These are phyloP conservation scores for Picea mariana DNA, from an alignment of 83 land plant genomes.

Conservation along the genomic window DNA sequence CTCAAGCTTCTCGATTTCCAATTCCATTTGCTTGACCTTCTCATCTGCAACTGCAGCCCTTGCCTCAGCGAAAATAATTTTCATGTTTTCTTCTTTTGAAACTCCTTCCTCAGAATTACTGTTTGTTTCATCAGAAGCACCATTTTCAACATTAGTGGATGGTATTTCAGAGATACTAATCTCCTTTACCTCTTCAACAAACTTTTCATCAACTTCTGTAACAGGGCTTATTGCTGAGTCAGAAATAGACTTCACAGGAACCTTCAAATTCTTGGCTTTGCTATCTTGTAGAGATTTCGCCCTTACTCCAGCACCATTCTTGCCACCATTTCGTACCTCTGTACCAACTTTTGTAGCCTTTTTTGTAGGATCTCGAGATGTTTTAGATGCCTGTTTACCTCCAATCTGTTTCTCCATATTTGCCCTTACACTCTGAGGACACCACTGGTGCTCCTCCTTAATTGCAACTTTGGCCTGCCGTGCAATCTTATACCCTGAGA, in stretches of 20 bases:
- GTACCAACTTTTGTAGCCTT: conserved; percentile 16
- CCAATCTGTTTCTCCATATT: conserved; percentile 13
- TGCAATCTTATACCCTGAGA: conserved; percentile 11
- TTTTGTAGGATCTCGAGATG: conserved; percentile 19
- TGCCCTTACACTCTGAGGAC: conserved; percentile 4
- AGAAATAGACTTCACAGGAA: conserved; percentile 30
- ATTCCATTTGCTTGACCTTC: conserved; percentile 57
- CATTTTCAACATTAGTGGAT: background rate
- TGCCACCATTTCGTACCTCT: conserved; percentile 11
- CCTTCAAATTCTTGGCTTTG: conserved; percentile 25
- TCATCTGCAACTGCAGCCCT: conserved; percentile 35
- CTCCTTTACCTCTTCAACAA: conserved; percentile 47
- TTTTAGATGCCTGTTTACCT: conserved; percentile 14
- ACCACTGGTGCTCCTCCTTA: background rate
- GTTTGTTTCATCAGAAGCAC: conserved; percentile 3
- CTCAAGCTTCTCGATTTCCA: conserved; percentile 60
- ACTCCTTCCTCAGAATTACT: conserved; percentile 13
- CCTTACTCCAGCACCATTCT: conserved; percentile 17
- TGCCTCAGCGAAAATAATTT: conserved; percentile 26
- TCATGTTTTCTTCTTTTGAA: conserved; percentile 29
- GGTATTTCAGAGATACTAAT: conserved; percentile 24
- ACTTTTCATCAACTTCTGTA: conserved; percentile 27
- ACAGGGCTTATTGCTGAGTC: conserved; percentile 29
- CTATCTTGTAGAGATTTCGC: conserved; percentile 21
- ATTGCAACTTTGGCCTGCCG: background rate